phyloP scores from a whole-genome alignment of 352 stramenopile species.

The Globisporangium echinulatum region DNA sequence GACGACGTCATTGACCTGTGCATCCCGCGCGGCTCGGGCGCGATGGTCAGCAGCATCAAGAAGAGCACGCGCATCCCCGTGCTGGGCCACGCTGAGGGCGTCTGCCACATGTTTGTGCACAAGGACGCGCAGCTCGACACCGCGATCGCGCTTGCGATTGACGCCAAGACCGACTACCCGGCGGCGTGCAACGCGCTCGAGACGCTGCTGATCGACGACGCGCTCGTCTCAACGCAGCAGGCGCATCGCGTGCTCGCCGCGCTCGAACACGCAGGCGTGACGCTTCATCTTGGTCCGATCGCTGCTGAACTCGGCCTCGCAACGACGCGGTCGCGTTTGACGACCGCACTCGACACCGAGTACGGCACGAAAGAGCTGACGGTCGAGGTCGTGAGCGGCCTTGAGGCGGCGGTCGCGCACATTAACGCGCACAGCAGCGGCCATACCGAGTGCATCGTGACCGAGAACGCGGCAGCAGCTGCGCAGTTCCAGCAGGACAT shows the following conservation, averaged over 20 bases:
- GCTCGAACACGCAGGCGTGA: constrained; percentile 90
- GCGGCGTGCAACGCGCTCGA: constrained; percentile 97
- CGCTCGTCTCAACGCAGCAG: constrained; percentile 69
- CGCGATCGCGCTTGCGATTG: constrained; percentile 89
- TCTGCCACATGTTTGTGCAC: constrained; percentile 98
- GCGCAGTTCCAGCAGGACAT: constrained; percentile 76
- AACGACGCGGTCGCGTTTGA: constrained; percentile 63
- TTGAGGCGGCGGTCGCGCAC: constrained; percentile 91
- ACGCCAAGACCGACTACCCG: constrained; percentile 98
- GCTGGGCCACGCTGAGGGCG: constrained; percentile 96
- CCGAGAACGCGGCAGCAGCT: constrained; percentile 80
- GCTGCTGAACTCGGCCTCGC: constrained; percentile 69
- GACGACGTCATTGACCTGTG: constrained; percentile 98
- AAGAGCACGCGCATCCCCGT: constrained; percentile 96
- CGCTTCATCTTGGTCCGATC: constrained; percentile 86
- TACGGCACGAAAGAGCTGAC: constrained; percentile 93
- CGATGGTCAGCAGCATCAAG: constrained; percentile 96
- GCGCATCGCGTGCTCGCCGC: constrained; percentile 72
- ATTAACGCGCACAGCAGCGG: constrained; percentile 94
- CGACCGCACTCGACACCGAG: constrained; percentile 87
- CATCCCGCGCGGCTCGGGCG: constrained; percentile 95
- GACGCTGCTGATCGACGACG: constrained; percentile 93
- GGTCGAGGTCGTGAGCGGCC: constrained; percentile 88
- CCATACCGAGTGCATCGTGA: constrained; percentile 98
- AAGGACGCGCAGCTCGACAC: constrained; percentile 80